These are phyloP conservation scores for Mrakia gelida DNA, from an alignment of 768 basidiomycete genomes.

Conservation along the genomic window DNA sequence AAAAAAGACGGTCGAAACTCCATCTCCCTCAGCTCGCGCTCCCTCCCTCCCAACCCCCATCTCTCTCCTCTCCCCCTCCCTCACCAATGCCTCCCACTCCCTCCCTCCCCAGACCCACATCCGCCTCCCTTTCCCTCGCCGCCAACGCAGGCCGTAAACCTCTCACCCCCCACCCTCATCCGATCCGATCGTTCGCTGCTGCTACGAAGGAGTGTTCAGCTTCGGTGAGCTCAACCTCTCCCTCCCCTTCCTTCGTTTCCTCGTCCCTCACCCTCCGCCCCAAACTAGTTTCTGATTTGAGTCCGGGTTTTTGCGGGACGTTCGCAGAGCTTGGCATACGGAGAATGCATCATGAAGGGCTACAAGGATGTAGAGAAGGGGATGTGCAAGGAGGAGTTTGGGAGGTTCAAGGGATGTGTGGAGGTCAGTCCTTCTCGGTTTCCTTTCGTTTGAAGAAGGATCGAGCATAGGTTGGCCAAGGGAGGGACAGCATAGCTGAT, in stretches of 20 bases:
- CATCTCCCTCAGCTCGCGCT: too few species aligned
- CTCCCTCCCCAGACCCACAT: neutral
- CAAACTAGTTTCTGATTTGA: neutral
- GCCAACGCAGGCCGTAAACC: neutral
- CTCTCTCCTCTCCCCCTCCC: neutral
- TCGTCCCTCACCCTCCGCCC: neutral
- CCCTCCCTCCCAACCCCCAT: neutral
- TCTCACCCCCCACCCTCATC: constrained; percentile 17
- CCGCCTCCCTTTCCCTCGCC: neutral
- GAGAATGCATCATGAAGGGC: constrained; percentile 75
- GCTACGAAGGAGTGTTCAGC: constrained; percentile 16
- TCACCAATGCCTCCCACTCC: neutral
- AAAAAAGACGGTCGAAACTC: too few species aligned
- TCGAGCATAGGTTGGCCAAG: neutral
- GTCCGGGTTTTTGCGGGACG: neutral
- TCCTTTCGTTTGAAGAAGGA: too few species aligned
- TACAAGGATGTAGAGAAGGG: constrained; percentile 82
- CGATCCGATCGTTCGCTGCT: constrained; percentile 16
- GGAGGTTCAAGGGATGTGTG: constrained; percentile 75
- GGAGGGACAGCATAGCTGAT: neutral
- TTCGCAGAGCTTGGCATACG: constrained; percentile 52
- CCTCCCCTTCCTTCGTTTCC: neutral
- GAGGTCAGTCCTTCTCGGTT: constrained; percentile 40
- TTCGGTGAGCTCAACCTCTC: constrained; percentile 2
- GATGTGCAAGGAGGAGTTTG: constrained; percentile 78